Evolutionary conservation across 164 flowering plant genomes (phyloP).

Genomic region (Houttuynia cordata): DNA sequence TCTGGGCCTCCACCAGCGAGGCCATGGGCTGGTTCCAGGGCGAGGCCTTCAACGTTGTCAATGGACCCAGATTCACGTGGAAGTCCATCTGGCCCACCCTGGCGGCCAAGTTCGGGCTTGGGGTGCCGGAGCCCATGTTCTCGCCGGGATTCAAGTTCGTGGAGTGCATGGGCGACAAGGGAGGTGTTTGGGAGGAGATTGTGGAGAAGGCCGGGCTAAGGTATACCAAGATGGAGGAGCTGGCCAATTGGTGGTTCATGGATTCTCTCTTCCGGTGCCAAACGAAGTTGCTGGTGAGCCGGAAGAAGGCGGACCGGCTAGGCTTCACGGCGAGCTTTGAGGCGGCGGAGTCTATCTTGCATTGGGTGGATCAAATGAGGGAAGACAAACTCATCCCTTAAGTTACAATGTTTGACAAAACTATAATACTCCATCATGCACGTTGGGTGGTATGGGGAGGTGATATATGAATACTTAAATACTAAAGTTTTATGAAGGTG

Average conservation of each 20-base stretch:
- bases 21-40: conserved; percentile 17
- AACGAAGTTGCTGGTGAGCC: conserved; percentile 35
- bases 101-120: not conserved
- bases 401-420: not conserved
- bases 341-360: conserved; percentile 46
- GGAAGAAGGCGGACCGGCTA: conserved; percentile 44
- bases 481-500: no score
- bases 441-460: no score
- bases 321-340: conserved; percentile 38
- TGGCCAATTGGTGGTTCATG: conserved; percentile 76
- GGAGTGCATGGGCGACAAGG: conserved; percentile 40
- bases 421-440: no score
- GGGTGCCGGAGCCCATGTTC: conserved; percentile 10
- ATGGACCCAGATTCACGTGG: conserved; percentile 43
- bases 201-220: conserved; percentile 39
- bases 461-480: no score
- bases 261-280: conserved; percentile 54
- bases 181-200: conserved; percentile 57
- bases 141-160: conserved; percentile 22
- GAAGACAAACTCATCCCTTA: conserved; percentile 60
- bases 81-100: conserved; percentile 15
- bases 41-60: conserved; percentile 54
- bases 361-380: conserved; percentile 73
- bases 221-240: conserved; percentile 43
- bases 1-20: conserved; percentile 56